Evolutionary conservation across 352 stramenopile species (phyloP).

Genomic region (Aphanomyces invadans): DNA sequence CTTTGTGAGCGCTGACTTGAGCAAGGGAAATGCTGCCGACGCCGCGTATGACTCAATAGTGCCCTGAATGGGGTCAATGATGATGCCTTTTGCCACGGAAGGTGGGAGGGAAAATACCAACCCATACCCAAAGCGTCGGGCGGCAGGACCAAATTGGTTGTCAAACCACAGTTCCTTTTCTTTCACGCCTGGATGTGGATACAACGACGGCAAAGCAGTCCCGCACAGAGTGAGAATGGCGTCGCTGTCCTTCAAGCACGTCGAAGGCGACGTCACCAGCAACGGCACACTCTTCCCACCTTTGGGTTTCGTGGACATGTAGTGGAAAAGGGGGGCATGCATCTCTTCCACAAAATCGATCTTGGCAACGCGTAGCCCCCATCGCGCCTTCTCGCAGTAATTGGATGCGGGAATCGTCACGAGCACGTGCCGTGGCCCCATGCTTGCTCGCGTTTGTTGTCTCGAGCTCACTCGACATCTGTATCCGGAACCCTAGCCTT

Average conservation of each 20-base stretch:
- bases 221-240: constrained; percentile 43
- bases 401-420: constrained; percentile 52
- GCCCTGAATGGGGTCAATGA: constrained; percentile 5
- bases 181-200: constrained; percentile 32
- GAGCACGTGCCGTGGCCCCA: constrained; percentile 24
- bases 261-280: constrained; percentile 26
- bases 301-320: constrained; percentile 38
- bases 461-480: not conserved
- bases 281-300: constrained; percentile 41
- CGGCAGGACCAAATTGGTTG: constrained; percentile 33
- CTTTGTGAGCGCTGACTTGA: constrained; percentile 30
- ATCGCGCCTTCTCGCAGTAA: constrained; percentile 55
- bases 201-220: constrained; percentile 30
- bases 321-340: constrained; percentile 39
- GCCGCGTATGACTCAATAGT: not conserved
- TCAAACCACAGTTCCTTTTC: constrained; percentile 41
- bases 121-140: constrained; percentile 25
- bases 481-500: not conserved
- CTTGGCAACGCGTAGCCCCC: constrained; percentile 37
- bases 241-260: constrained; percentile 34
- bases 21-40: constrained; percentile 26
- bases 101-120: constrained; percentile 7
- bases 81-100: not conserved
- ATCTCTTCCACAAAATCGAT: constrained; percentile 43
- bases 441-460: not conserved